phyloP scores from a whole-genome alignment of 129 eudicot genomes.

The Solidago caesia region DNA sequence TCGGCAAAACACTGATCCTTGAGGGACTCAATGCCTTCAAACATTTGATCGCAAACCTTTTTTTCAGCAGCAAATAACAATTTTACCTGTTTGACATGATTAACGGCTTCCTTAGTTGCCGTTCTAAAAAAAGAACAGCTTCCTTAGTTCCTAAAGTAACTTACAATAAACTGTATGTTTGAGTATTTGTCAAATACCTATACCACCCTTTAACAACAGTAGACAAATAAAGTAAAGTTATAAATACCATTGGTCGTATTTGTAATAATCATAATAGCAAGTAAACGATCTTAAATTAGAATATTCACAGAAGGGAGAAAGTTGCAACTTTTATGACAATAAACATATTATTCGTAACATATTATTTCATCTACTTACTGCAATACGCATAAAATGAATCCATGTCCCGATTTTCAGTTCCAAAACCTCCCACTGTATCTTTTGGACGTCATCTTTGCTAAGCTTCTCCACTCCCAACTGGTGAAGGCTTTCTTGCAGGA shows the following conservation, averaged over 20 bases:
- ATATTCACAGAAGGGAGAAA: neutral
- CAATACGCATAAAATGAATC: constrained; percentile 99
- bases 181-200: constrained; percentile 8
- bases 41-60: constrained; percentile 91
- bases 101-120: too few relatives aligned
- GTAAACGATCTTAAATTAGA: neutral
- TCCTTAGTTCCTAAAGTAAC: constrained; percentile 1
- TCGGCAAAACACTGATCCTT: constrained; percentile 95
- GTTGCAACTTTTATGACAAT: constrained; percentile 1
- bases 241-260: neutral
- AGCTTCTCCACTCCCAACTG: constrained; percentile 96
- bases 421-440: constrained; percentile 99
- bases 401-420: constrained; percentile 98
- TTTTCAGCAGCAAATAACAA: constrained; percentile 93
- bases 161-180: constrained; percentile 9
- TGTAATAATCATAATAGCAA: constrained; percentile 12
- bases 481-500: constrained; percentile 87
- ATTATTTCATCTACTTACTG: constrained; percentile 51
- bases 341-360: neutral
- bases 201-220: neutral
- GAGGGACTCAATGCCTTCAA: constrained; percentile 82
- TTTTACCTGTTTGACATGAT: constrained; percentile 67
- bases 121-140: constrained; percentile 11
- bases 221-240: neutral
- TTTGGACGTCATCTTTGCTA: constrained; percentile 96